Evolutionary conservation across 768 basidiomycete genomes (phyloP), one percentile per base, ranked within the genome.

Genomic region (Lentinula aciculospora): DNA sequence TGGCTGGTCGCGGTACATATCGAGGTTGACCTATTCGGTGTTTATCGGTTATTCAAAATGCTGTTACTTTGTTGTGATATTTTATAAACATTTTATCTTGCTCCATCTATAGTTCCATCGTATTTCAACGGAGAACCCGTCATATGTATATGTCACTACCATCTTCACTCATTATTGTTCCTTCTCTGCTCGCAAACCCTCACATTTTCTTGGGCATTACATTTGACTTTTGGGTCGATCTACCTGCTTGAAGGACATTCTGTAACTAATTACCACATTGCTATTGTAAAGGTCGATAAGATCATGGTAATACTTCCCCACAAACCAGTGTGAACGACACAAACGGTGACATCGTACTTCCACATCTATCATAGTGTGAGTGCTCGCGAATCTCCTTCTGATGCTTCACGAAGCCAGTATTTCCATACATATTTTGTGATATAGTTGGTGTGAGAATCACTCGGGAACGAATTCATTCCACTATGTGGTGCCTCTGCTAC

Each of bases 1-100:
- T 74, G 70, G 72, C 75, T 29, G 76, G 76, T 53, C 74, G 75
- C 47, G 76, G 77, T 36, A 67, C 72, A 21, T 68, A 66, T 68
- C 67, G 74, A 67, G 69, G 65, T 42, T 65, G 44, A 32, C 17
- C 32, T 47, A 46, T 36, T 3, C 6, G 42, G 32, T 31, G 27
- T 57, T 37, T 48, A 21, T 25, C 10, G 25, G 13, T 45, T 47
- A 27, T 45, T 12, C 5, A 45, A 23, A 47, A 47, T 9, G 40
- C 44, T 51, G 28, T 36, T 53, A 36, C 39, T 15, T 39, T 53
- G 23, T 53, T 53, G 32, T 50, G 29, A 50, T 23, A 36, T 53
- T 36, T 53, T 39, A 21, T 25, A 27, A n/a, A n/a, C n/a, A n/a
- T n/a, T n/a, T 31, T 36, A 34, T 50, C 19, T 13, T 36, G 8